A percentile compares a stretch with the other conserved stretches of the same genome.
Evolutionary conservation across 1,284 basidiomycete genomes (phyloP).

Genomic region (Heterobasidion annosum): DNA sequence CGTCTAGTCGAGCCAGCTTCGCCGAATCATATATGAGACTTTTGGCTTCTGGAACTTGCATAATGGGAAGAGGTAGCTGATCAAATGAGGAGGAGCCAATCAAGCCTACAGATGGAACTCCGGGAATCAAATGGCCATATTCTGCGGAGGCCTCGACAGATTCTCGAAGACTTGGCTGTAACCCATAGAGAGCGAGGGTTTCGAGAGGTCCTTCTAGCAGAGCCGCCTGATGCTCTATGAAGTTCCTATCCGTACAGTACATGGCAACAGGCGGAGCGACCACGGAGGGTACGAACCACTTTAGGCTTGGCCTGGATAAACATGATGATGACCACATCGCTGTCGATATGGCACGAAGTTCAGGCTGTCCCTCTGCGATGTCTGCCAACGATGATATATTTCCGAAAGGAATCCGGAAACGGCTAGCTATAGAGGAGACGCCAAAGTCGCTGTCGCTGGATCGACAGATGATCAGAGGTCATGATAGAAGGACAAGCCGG

Average conservation of each 20-base stretch:
- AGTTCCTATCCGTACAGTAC: constrained; percentile 72
- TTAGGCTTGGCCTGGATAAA: constrained; percentile 70
- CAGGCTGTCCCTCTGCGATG: constrained; percentile 37
- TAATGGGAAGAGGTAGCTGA: constrained; percentile 78
- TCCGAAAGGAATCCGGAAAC: constrained; percentile 18
- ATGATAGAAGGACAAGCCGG: constrained; percentile 3
- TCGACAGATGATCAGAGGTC: constrained; percentile 10
- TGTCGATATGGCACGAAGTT: constrained; percentile 53
- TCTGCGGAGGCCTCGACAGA: constrained; percentile 43
- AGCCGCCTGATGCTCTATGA: constrained; percentile 64
- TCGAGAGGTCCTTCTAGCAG: constrained; percentile 61
- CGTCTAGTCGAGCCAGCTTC: constrained; percentile 89
- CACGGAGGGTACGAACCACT: constrained; percentile 76
- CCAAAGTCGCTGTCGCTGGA: constrained; percentile 51
- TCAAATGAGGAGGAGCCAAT: constrained; percentile 58
- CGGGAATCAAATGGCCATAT: constrained; percentile 50
- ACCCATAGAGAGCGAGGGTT: constrained; percentile 78
- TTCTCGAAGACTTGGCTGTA: constrained; percentile 64
- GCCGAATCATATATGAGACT: constrained; percentile 95
- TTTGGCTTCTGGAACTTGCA: constrained; percentile 94
- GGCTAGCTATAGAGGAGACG: constrained; percentile 26
- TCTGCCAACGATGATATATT: constrained; percentile 22
- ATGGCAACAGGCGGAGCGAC: constrained; percentile 81
- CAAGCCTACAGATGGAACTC: constrained; percentile 63
- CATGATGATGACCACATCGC: constrained; percentile 68